phyloP scores from a whole-genome alignment of 805 yeast species.

The Nakazawaea ambrosiae region DNA sequence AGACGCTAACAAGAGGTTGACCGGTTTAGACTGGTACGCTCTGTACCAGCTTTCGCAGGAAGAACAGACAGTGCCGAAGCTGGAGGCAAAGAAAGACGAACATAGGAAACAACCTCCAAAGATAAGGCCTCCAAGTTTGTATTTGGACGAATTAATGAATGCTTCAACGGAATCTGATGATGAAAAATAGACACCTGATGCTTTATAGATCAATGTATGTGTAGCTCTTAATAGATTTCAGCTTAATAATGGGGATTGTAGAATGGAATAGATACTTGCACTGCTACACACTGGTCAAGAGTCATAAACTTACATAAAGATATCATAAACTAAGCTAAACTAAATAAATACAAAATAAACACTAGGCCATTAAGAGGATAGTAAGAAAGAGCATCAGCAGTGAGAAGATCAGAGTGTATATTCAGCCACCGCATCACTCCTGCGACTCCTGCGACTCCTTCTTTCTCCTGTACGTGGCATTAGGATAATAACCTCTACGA shows the following conservation, averaged over 20 bases:
- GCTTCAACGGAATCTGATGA: slow-evolving; percentile 2
- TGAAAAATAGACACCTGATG: background rate
- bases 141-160: slow-evolving; percentile 30
- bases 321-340: too few species aligned
- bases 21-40: slow-evolving; percentile 5
- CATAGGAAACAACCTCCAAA: too few species aligned
- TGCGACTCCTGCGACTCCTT: background rate
- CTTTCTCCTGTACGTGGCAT: background rate
- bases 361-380: too few species aligned
- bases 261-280: too few species aligned
- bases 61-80: background rate
- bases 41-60: slow-evolving; percentile 1
- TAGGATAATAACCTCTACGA: background rate
- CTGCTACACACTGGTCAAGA: too few species aligned
- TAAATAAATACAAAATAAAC: too few species aligned
- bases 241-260: background rate
- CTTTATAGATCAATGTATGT: too few species aligned
- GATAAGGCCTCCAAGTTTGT: slow-evolving; percentile 31
- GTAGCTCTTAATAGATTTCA: too few species aligned
- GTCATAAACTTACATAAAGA: too few species aligned
- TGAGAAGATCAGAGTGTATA: too few species aligned
- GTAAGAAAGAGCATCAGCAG: too few species aligned
- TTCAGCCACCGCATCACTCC: too few species aligned
- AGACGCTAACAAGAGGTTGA: background rate
- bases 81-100: slow-evolving; percentile 1